These are phyloP conservation scores for Closterium sp. DNA, from an alignment of 139 green algal genomes.

Conservation along the genomic window DNA sequence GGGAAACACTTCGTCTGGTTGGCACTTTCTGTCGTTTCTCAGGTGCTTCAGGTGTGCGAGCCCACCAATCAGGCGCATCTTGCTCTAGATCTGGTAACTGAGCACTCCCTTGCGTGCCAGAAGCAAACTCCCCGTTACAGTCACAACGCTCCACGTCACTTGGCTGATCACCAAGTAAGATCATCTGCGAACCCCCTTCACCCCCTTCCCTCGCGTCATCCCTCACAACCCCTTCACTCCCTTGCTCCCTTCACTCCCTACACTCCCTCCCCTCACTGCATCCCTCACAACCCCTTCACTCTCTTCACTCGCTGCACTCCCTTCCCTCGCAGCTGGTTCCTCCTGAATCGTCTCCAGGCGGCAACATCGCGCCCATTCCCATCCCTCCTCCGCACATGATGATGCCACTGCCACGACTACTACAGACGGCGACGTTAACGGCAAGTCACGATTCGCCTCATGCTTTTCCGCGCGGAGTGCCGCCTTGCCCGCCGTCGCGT, in stretches of 20 bases:
- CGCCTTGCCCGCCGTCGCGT: no score
- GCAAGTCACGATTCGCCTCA: neutral
- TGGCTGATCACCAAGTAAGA: neutral
- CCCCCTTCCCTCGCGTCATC: neutral
- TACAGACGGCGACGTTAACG: neutral
- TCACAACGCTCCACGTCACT: neutral
- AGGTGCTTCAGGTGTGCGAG: neutral
- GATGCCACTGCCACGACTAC: neutral
- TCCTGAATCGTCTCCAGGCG: neutral
- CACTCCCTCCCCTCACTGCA: neutral
- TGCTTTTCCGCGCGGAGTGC: no score
- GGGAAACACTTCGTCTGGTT: neutral
- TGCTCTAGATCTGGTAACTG: neutral
- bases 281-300: neutral
- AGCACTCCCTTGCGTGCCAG: neutral
- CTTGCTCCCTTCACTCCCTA: neutral
- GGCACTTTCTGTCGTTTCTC: neutral
- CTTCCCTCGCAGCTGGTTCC: neutral
- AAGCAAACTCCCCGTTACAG: neutral
- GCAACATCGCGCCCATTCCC: neutral
- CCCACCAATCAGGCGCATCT: neutral
- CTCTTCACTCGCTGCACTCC: neutral
- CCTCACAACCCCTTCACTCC: no score
- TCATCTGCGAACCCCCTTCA: neutral
- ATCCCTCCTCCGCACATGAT: neutral